Evolutionary conservation across 495 filamentous ascomycete genomes (phyloP).

Genomic region (Cenococcum geophilum): DNA sequence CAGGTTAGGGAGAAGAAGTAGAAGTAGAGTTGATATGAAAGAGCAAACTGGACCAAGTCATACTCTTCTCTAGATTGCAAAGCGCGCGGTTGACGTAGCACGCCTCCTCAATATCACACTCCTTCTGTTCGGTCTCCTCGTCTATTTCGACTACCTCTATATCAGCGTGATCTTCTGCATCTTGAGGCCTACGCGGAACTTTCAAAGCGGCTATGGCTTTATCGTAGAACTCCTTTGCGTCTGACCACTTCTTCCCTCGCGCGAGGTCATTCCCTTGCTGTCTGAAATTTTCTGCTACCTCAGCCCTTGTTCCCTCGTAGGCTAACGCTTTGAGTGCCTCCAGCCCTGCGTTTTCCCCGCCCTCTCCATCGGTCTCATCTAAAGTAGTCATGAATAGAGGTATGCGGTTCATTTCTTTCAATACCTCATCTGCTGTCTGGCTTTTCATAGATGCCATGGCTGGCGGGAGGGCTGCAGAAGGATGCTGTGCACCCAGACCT

Average conservation of each 20-base stretch:
- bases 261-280: constrained; percentile 88
- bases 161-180: constrained; percentile 39
- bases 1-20: neutral
- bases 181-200: constrained; percentile 42
- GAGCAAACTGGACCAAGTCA: constrained; percentile 16
- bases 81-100: constrained; percentile 81
- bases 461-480: constrained; percentile 48
- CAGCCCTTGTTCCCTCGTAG: constrained; percentile 82
- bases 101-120: constrained; percentile 60
- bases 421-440: constrained; percentile 63
- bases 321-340: constrained; percentile 84
- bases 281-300: constrained; percentile 72
- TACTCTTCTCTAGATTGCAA: constrained; percentile 72
- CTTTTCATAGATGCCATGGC: constrained; percentile 52
- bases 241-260: constrained; percentile 62
- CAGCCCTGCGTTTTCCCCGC: constrained; percentile 62
- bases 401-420: constrained; percentile 67
- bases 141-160: constrained; percentile 40
- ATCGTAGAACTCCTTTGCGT: constrained; percentile 86
- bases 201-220: constrained; percentile 68
- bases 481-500: constrained; percentile 5
- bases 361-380: constrained; percentile 53
- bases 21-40: constrained; percentile 10
- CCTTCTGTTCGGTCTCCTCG: constrained; percentile 47
- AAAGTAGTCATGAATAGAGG: constrained; percentile 95